Conservation (phyloP, 1,139 yeast genomes). For the Geotrichum citri-aurantii region DNA sequence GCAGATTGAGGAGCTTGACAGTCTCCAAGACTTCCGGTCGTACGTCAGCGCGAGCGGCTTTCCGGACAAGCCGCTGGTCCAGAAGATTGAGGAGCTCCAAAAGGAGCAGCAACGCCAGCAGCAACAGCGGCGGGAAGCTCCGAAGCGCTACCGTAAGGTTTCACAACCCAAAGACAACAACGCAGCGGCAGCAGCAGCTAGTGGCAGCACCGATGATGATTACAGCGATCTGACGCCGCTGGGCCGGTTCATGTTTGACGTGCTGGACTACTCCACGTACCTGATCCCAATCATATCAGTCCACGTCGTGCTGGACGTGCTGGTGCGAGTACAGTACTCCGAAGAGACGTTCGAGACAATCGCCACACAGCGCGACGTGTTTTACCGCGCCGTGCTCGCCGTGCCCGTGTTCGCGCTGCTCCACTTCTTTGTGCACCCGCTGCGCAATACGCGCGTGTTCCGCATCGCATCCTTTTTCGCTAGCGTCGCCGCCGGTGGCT, state of each 20-base stretch:
- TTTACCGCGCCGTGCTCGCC: constrained; percentile 23
- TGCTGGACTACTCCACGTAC: constrained; percentile 32
- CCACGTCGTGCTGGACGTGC: constrained; percentile 33
- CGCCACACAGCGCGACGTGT: constrained; percentile 12
- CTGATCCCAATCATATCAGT: constrained; percentile 34
- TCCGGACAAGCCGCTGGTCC: constrained; percentile 28
- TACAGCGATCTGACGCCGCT: constrained; percentile 25
- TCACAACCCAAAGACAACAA: not conserved
- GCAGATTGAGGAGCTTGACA: constrained; percentile 24
- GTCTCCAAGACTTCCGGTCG: constrained; percentile 21
- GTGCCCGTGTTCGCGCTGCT: constrained; percentile 31
- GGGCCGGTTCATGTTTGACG: constrained; percentile 29
- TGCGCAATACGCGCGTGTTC: constrained; percentile 23
- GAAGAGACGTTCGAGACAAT: constrained; percentile 21
- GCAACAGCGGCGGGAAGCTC: not conserved
- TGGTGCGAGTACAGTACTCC: constrained; percentile 34
- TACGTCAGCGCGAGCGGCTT: constrained; percentile 26
- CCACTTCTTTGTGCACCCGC: constrained; percentile 27
- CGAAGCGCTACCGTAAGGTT: constrained; percentile 14
- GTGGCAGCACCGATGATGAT: constrained; percentile 17
- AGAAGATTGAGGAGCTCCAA: constrained; percentile 29
- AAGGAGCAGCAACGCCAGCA: constrained; percentile 20
- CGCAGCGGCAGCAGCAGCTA: not conserved
- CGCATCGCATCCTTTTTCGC: constrained; percentile 26
- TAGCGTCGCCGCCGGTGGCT: constrained; percentile 32